Base-by-base conservation (phyloP, 495 filamentous ascomycete species). In the Podospora bellae-mahoneyi region DNA sequence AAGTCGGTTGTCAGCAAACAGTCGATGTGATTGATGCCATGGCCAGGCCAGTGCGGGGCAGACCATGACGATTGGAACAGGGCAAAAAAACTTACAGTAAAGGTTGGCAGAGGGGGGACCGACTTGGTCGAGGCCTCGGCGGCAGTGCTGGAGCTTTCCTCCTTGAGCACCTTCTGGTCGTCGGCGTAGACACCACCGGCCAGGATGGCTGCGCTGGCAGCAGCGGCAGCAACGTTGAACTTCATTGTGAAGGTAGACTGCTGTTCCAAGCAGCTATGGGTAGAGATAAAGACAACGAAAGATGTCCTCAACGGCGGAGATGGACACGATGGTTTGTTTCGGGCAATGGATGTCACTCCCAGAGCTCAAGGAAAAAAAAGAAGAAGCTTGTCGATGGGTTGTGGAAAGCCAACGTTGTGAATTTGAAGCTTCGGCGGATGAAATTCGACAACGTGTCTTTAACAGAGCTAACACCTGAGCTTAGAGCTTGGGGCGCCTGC, bases 181-280 rank as follows among this genome's bases (percentile, higher is more conserved):
- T 94, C 90, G 69, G 91, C 92, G 76, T 86, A 85, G 73, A 86
- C 91, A 66, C 86, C 84, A 76, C 90, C 87, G 71, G 79, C 81
- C 63, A 94, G 80, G 67, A 95, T 80, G 72, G 89, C 87, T 69
- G 89, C 88, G 75, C 90, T 87, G 72, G 89, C 87, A 74, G 90
- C 86, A 73, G 89, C 78, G 70, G 87, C 89, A 69, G 87, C 83
- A 78, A 91, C 86, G 81, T 92, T 87, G 81, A 92, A 89, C 90
- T 91, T 94, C 80, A 83, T 91, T 81, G 65, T 78, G 76, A 70
- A 34, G 39, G 64, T 62, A 44, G 62, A 71, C 62, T 53, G 67
- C 66, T 66, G 61, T 71, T 56, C 70, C 69, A 64, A 70, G 69
- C 67, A 65, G 60, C 18, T 58, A 9, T 26, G n/a, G 54, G 55